Evolutionary conservation across 768 basidiomycete species (phyloP).

Genomic region (Leucogyrophana mollusca): DNA sequence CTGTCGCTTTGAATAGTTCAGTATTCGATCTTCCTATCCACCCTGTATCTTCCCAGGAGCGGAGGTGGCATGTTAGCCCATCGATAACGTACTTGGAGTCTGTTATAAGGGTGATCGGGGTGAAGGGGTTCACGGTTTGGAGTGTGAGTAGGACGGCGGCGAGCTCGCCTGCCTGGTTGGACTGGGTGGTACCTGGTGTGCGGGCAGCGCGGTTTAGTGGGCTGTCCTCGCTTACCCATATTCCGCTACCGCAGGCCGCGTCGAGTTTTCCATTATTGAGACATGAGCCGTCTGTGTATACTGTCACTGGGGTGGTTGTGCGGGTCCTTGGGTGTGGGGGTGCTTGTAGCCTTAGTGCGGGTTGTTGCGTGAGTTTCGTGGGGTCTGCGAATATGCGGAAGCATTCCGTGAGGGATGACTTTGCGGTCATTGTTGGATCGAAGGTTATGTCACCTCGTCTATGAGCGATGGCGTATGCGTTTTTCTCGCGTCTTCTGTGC

Average conservation of each 20-base stretch:
- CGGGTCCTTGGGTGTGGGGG: neutral
- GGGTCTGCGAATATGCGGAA: neutral
- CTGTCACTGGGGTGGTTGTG: neutral
- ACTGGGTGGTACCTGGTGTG: slow-evolving; percentile 7
- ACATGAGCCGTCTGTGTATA: slow-evolving; percentile 17
- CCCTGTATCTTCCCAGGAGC: too few species aligned
- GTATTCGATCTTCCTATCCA: too few species aligned
- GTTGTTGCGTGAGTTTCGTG: neutral
- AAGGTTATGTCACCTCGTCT: neutral
- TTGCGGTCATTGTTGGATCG: neutral
- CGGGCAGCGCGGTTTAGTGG: slow-evolving; percentile 7
- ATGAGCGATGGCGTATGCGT: neutral
- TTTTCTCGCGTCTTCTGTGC: neutral
- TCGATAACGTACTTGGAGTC: slow-evolving; percentile 16
- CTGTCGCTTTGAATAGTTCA: too few species aligned
- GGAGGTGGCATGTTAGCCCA: too few species aligned
- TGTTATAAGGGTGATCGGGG: neutral
- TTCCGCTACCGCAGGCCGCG: slow-evolving; percentile 17
- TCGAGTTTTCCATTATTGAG: slow-evolving; percentile 9
- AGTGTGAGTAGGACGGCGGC: slow-evolving; percentile 13
- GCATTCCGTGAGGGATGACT: neutral
- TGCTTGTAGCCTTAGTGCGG: neutral
- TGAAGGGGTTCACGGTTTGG: neutral
- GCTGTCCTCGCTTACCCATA: slow-evolving; percentile 11
- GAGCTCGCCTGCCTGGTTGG: slow-evolving; percentile 18